Evolutionary conservation across 139 green algal genomes (phyloP), one percentile per base, ranked within the genome.

Genomic region (Limnomonas spitsbergensis): DNA sequence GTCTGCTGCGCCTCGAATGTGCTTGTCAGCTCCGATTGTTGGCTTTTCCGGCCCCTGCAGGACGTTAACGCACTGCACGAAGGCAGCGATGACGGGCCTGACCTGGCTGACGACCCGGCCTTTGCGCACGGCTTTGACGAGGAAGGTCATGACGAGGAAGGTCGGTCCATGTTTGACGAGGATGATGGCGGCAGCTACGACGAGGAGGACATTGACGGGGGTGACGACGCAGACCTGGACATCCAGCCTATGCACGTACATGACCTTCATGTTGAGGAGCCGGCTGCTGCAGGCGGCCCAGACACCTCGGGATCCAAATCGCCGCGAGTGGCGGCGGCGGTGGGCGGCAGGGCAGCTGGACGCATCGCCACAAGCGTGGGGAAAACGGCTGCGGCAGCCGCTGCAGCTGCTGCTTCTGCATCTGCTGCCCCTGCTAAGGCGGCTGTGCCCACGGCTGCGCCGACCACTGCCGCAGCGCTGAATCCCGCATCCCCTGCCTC

Each of bases 211-310:
- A 52, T 77, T 3, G 85, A 81, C 77, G 69, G 78, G 1, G 82
- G 72, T 35, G 79, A 85, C n/a, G 80, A 77, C 36, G 82, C 53
- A 27, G 80, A 78, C 31, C 52, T 84, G 53, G 84, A 82, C 20
- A 76, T 91, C 0, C 80, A 78, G 6, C 72, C 73, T 24, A 81
- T 88, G 79, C 79, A 81, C n/a, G 92, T 96, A 42, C 90, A 95
- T 61, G 90, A 95, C 66, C 82, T 97, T 84, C 83, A 94, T 69
- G 80, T 97, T 3, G 85, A 70, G 24, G 83, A 89, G 42, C 32
- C 67, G 2, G 69, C 66, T 20, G 71, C 77, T 56, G 69, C 36
- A 36, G 72, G 26, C 4, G 31, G 26, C 31, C 31, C 35, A 34
- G n/a, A 29, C n/a, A n/a, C n/a, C n/a, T n/a, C n/a, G n/a, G n/a